phyloP scores from a whole-genome alignment of 176 grass and related monocot species.

The Lolium rigidum region DNA sequence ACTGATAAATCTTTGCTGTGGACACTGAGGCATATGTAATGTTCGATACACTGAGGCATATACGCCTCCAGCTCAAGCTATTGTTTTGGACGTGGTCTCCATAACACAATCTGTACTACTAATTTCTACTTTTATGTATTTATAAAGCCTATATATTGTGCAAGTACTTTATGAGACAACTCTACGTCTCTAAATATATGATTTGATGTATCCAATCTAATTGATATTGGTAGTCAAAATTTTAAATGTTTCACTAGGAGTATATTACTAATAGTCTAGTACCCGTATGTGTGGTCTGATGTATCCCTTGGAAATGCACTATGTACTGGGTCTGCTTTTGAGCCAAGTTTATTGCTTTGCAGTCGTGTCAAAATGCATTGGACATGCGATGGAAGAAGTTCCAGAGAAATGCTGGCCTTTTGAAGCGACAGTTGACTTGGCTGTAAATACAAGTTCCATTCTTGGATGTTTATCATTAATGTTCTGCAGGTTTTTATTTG shows the following conservation, averaged over 20 bases:
- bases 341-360: conserved; percentile 30
- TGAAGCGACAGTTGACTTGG: conserved; percentile 91
- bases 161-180: background rate
- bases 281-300: background rate
- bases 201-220: conserved; percentile 23
- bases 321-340: conserved; percentile 11
- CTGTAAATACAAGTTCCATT: conserved; percentile 62
- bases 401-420: conserved; percentile 77
- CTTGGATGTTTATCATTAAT: conserved; percentile 15
- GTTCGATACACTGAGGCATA: background rate
- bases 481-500: conserved; percentile 14
- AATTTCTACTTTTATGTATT: background rate
- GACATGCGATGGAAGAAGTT: conserved; percentile 87
- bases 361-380: conserved; percentile 83
- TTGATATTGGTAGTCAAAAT: background rate
- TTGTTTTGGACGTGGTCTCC: no score
- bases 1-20: no score
- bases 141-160: background rate
- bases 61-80: no score
- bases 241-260: conserved; percentile 15
- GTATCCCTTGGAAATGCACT: conserved; percentile 9
- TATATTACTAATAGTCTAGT: background rate
- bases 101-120: background rate
- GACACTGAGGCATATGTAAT: background rate
- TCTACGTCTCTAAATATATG: conserved; percentile 5